phyloP scores from a whole-genome alignment of 129 eudicot species.

The Ambrosia artemisiifolia region DNA sequence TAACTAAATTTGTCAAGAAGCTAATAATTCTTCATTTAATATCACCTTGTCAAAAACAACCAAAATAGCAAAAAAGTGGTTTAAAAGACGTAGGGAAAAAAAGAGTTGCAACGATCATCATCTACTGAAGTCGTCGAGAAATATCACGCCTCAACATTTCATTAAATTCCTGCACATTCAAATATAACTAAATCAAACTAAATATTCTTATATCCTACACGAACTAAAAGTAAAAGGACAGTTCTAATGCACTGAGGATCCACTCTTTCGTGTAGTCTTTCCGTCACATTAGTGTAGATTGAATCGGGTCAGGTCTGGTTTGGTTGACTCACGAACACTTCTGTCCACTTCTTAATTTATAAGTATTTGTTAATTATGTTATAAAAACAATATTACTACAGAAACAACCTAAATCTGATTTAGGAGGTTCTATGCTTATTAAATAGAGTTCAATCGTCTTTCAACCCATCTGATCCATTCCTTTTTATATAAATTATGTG shows the following conservation, averaged over 20 bases:
- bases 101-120: slow-evolving; percentile 11
- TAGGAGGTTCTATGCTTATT: background rate
- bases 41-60: background rate
- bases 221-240: background rate
- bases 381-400: background rate
- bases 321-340: background rate
- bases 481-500: background rate
- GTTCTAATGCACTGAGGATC: background rate
- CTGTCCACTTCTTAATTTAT: background rate
- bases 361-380: background rate
- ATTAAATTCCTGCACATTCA: slow-evolving; percentile 52
- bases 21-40: background rate
- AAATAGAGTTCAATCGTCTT: background rate
- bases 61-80: background rate
- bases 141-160: slow-evolving; percentile 59
- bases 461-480: background rate
- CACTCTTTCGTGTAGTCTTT: background rate
- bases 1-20: slow-evolving; percentile 1
- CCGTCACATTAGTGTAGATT: background rate
- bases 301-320: background rate
- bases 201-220: background rate
- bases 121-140: slow-evolving; percentile 41
- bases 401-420: too few species aligned
- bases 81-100: background rate
- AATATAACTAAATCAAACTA: background rate